Conservation (phyloP, 805 yeast species). For the Yarrowia divulgata region DNA sequence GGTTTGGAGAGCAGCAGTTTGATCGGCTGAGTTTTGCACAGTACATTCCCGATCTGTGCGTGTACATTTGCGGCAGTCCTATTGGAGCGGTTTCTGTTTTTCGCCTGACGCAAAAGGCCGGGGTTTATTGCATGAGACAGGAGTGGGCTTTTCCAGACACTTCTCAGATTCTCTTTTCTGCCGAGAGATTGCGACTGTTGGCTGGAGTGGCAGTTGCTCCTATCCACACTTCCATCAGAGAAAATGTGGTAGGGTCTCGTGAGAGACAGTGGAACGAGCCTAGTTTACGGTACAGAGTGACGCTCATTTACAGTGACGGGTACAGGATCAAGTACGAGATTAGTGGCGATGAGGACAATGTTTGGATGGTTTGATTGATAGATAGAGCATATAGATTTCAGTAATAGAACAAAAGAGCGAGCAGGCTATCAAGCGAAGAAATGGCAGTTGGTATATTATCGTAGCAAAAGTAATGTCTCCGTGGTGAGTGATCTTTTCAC, state of each 20-base stretch:
- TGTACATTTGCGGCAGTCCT: constrained; percentile 53
- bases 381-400: constrained; percentile 18
- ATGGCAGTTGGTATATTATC: too few species aligned
- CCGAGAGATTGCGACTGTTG: constrained; percentile 16
- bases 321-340: constrained; percentile 27
- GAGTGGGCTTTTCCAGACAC: constrained; percentile 48
- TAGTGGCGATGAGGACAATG: constrained; percentile 14
- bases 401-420: too few species aligned
- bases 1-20: constrained; percentile 41
- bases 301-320: constrained; percentile 26
- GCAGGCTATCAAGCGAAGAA: too few species aligned
- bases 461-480: too few species aligned
- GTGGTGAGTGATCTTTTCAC: too few species aligned
- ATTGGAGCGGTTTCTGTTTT: constrained; percentile 22
- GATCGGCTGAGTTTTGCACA: constrained; percentile 49
- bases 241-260: constrained; percentile 6
- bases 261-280: constrained; percentile 30
- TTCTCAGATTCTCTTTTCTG: constrained; percentile 19
- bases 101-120: constrained; percentile 50
- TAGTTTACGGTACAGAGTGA: constrained; percentile 15
- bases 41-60: constrained; percentile 54
- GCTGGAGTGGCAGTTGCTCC: constrained; percentile 29
- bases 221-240: constrained; percentile 13
- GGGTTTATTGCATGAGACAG: constrained; percentile 55
- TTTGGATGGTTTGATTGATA: constrained; percentile 14